Base-by-base conservation (phyloP, 495 filamentous ascomycete genomes). In the Amniculicola lignicola region DNA sequence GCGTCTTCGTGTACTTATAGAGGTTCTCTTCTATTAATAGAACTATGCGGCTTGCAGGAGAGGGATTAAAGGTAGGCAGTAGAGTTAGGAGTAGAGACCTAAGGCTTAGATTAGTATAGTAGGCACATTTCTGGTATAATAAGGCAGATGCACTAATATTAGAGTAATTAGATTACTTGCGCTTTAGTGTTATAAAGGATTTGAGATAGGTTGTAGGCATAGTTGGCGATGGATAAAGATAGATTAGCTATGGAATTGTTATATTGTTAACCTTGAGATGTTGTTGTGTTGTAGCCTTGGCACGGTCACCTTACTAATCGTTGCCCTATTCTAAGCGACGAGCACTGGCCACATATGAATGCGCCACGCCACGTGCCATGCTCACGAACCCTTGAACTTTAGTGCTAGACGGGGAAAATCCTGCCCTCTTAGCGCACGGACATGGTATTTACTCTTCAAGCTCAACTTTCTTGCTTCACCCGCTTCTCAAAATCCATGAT, bases 101-200 rank as follows among this genome's bases (percentile, higher is more conserved):
- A n/a, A 46, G 43, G 43, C 22, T 46, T 25, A 22, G 25, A 46
- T 46, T n/a, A n/a, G 29, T 33, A n/a, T 2, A 4, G 40, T 21
- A 21, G 16, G 40, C 40, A 21, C 40, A 21, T 21, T 43, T 43
- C 40, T 43, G 40, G 40, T 21, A 21, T n/a, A 21, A 14, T 21
- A 21, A 21, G 40, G 40, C 40, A 21, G 40, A 43, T 43, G 40
- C 40, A 43, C 40, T 21, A 14, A 21, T 3, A 25, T 7, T 31
- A 25, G n/a, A 46, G 24, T 25, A 18, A 46, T 46, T 25, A 25
- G 22, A 31, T 46, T 14, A 25, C 43, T 46, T 46, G 43, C 43
- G 43, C 43, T 46, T 46, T 25, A 28, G 43, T 46, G 22, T 28
- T 25, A 46, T 46, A 25, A 46, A 46, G 43, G n/a, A 46, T 46